phyloP scores from a whole-genome alignment of 208 protist species.

The Acanthamoeba divionensis region DNA sequence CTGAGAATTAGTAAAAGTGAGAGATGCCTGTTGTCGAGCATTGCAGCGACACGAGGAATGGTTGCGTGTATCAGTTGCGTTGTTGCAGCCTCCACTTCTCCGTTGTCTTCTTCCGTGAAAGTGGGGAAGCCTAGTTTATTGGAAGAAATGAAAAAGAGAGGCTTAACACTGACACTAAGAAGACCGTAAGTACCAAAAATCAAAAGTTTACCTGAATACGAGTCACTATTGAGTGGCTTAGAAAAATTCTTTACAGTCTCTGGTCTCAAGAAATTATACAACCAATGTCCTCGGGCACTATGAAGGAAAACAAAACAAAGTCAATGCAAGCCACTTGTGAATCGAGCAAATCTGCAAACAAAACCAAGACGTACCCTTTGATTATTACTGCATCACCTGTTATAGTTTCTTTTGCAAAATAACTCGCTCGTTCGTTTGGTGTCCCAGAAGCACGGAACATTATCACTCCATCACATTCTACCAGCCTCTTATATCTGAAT shows the following conservation, averaged over 20 bases:
- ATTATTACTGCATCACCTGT: constrained; percentile 28
- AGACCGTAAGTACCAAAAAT: too few relatives aligned
- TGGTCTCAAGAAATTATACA: constrained; percentile 45
- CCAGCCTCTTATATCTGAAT: constrained; percentile 2
- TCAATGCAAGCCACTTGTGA: neutral
- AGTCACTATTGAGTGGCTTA: constrained; percentile 28
- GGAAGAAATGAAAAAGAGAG: neutral
- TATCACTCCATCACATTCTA: constrained; percentile 19
- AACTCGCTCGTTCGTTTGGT: constrained; percentile 3
- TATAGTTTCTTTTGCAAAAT: constrained; percentile 3
- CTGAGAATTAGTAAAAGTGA: neutral
- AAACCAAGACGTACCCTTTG: constrained; percentile 31
- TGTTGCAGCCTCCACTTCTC: constrained; percentile 12
- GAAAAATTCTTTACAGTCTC: neutral
- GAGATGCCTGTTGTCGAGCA: neutral
- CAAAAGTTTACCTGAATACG: neutral
- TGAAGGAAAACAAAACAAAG: neutral
- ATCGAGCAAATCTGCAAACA: neutral
- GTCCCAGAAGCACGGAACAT: neutral
- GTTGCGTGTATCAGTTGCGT: neutral
- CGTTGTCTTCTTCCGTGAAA: neutral
- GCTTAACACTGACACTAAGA: neutral
- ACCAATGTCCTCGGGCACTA: neutral
- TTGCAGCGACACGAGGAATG: neutral
- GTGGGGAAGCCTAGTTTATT: constrained; percentile 6